Evolutionary conservation across 495 filamentous ascomycete genomes (phyloP), one percentile per base, ranked within the genome.

Genomic region (Elasticomyces elasticus): DNA sequence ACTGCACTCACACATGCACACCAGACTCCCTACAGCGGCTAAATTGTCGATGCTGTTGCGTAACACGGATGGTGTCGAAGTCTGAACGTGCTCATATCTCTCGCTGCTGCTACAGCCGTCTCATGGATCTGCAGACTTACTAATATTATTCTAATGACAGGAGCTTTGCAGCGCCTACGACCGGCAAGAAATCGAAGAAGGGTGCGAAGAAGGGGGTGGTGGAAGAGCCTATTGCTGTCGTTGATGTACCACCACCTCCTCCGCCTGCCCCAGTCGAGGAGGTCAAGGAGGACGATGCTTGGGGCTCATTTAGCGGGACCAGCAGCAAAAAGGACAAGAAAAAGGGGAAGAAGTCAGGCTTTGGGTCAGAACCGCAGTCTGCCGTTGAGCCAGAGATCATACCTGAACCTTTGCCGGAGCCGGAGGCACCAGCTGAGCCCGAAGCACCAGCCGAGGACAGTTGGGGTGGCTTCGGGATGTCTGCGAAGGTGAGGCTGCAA

Each of bases 111-210:
- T n/a, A n/a, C n/a, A n/a, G n/a, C n/a, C n/a, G n/a, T n/a, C n/a
- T n/a, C n/a, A n/a, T n/a, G n/a, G n/a, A n/a, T n/a, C n/a, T n/a
- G n/a, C n/a, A n/a, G n/a, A n/a, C n/a, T n/a, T n/a, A n/a, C n/a
- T n/a, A n/a, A n/a, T n/a, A n/a, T n/a, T n/a, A n/a, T n/a, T n/a
- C n/a, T n/a, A n/a, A n/a, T n/a, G n/a, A n/a, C n/a, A n/a, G n/a
- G 35, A 40, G 35, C 35, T 40, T 63, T 60, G 60, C 65, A 65
- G 52, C 35, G 19, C 5, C 35, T 40, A 13, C 30, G 30, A 52
- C 54, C 9, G 42, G 54, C 27, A 65, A 65, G 62, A 68, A 67
- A 61, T 49, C 49, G 3, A 68, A 53, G 51, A 59, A 59, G 44
- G 51, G 51, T 13, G 33, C 38, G 1, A 27, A 19, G 12, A 33